These are phyloP conservation scores for Fomitopsis palustris DNA, from an alignment of 1,284 basidiomycete genomes.

Conservation along the genomic window DNA sequence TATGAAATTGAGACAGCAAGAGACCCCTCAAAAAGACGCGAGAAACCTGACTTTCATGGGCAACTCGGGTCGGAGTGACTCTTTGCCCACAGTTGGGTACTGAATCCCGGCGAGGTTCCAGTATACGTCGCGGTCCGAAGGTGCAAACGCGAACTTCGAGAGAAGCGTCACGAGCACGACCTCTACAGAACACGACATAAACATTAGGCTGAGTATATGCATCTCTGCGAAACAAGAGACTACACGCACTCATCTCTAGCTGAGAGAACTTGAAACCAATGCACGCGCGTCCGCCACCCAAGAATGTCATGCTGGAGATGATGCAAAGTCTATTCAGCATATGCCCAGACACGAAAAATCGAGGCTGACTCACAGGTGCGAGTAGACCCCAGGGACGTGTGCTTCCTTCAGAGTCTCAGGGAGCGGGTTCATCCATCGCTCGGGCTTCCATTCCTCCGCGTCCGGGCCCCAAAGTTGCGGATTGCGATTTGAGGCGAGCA, in stretches of 20 bases:
- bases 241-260: conserved; percentile 13
- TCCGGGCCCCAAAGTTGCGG: conserved; percentile 55
- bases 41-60: conserved; percentile 7
- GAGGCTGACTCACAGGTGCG: conserved; percentile 7
- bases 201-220: too few relatives aligned
- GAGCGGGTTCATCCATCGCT: conserved; percentile 24
- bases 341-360: conserved; percentile 1
- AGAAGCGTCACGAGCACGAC: conserved; percentile 16
- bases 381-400: conserved; percentile 23
- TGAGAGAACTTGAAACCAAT: conserved; percentile 22
- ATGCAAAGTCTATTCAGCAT: too few relatives aligned
- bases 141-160: conserved; percentile 15
- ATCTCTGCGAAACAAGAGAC: neutral
- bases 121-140: conserved; percentile 10
- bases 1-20: too few relatives aligned
- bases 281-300: conserved; percentile 29
- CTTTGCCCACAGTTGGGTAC: conserved; percentile 10
- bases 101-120: conserved; percentile 19
- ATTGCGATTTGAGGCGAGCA: conserved; percentile 40
- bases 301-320: conserved; percentile 29
- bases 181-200: conserved; percentile 7
- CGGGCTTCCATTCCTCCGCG: conserved; percentile 43
- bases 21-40: too few relatives aligned
- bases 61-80: conserved; percentile 3
- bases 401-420: conserved; percentile 14